Conservation (phyloP, 2,329 filamentous ascomycete genomes). For the Beauveria brongniartii region DNA sequence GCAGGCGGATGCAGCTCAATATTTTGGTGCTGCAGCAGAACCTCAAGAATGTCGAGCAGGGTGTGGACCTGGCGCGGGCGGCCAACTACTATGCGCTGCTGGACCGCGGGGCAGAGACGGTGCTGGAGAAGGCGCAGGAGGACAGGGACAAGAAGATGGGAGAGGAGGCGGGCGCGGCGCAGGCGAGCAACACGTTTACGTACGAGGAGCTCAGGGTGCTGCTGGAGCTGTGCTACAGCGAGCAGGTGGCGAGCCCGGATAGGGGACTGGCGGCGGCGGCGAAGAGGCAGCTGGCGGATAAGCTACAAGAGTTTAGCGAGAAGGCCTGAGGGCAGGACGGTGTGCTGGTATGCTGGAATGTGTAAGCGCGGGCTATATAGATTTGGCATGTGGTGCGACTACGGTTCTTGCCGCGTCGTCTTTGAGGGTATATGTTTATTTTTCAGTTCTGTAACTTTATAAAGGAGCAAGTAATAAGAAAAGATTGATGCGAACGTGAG, state of each 20-base stretch:
- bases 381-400: too few relatives aligned
- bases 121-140: constrained; percentile 54
- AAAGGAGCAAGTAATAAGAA: too few relatives aligned
- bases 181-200: constrained; percentile 39
- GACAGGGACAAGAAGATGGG: constrained; percentile 28
- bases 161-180: constrained; percentile 17
- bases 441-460: neutral
- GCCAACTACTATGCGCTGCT: constrained; percentile 65
- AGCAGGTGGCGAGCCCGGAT: constrained; percentile 57
- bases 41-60: constrained; percentile 80
- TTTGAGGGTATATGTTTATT: too few relatives aligned
- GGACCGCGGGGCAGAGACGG: constrained; percentile 53
- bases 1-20: constrained; percentile 84
- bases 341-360: neutral
- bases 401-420: too few relatives aligned
- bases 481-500: too few relatives aligned
- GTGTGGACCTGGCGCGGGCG: constrained; percentile 54
- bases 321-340: constrained; percentile 52
- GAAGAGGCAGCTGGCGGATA: constrained; percentile 61
- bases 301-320: constrained; percentile 62
- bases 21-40: constrained; percentile 94
- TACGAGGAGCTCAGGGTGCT: constrained; percentile 61
- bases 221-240: constrained; percentile 60
- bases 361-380: neutral
- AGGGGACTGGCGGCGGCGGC: constrained; percentile 60